Conservation (phyloP, 441 rosid species). For the Metrosideros polymorpha region DNA sequence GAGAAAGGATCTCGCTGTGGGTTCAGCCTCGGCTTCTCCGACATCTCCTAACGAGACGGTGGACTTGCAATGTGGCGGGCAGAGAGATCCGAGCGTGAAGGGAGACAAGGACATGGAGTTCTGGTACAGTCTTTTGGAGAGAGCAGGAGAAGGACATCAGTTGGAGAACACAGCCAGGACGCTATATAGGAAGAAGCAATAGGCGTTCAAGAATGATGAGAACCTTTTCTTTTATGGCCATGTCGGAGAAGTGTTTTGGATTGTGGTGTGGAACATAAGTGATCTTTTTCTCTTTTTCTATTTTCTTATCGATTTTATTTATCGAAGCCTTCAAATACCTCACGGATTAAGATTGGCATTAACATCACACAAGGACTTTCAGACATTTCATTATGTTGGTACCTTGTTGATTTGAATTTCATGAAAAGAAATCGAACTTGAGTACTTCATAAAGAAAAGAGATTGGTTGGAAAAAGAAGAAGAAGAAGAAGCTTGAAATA, state of each 20-base stretch:
- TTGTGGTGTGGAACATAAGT: background rate
- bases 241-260: background rate
- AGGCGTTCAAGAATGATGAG: background rate
- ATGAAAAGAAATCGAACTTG: background rate
- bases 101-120: slow-evolving; percentile 5
- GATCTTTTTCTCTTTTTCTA: background rate
- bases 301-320: background rate
- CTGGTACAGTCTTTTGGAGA: slow-evolving; percentile 12
- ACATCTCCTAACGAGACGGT: background rate
- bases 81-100: background rate
- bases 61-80: background rate
- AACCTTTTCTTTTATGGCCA: background rate
- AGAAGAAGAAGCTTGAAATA: background rate
- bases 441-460: background rate
- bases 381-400: background rate
- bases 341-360: background rate
- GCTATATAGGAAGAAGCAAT: background rate
- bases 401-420: background rate
- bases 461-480: background rate
- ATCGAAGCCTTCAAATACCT: background rate
- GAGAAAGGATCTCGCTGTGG: background rate
- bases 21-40: background rate
- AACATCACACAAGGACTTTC: background rate
- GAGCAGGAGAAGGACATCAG: slow-evolving; percentile 7
- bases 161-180: background rate